These are phyloP conservation scores for Cubamyces lactineus DNA, from an alignment of 768 basidiomycete species.

Conservation along the genomic window DNA sequence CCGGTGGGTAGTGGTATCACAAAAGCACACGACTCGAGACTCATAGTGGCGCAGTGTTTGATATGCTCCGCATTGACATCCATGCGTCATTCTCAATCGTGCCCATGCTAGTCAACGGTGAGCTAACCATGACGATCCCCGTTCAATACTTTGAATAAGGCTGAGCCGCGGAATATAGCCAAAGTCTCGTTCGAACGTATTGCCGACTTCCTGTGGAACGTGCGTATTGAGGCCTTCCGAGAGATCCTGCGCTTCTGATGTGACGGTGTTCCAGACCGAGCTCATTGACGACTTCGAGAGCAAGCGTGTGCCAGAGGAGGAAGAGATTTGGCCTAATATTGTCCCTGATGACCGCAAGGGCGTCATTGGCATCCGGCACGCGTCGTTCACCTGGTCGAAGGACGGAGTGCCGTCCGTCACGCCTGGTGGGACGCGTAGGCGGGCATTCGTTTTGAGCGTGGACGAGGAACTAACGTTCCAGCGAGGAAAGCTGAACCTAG, in stretches of 20 bases:
- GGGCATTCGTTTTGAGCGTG: constrained; percentile 52
- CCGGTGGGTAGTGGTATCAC: constrained; percentile 10
- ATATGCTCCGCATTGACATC: constrained; percentile 20
- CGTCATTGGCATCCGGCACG: constrained; percentile 24
- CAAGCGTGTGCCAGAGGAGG: neutral
- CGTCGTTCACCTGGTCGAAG: constrained; percentile 25
- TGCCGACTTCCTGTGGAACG: constrained; percentile 43
- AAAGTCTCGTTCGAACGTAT: constrained; percentile 46
- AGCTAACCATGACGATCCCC: neutral
- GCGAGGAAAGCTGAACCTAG: constrained; percentile 53
- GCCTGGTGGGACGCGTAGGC: constrained; percentile 20
- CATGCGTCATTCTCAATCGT: constrained; percentile 3
- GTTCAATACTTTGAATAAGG: too few relatives aligned
- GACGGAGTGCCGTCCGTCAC: constrained; percentile 6
- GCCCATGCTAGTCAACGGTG: constrained; percentile 9
- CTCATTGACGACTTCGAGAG: constrained; percentile 25
- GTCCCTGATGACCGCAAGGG: constrained; percentile 11
- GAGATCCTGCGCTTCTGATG: neutral
- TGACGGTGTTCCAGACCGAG: constrained; percentile 20
- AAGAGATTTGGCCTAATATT: neutral
- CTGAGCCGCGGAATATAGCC: constrained; percentile 10
- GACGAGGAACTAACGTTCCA: constrained; percentile 56
- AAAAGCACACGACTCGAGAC: too few relatives aligned
- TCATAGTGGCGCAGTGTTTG: constrained; percentile 6
- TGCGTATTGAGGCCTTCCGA: neutral